Base-by-base conservation (phyloP, 495 filamentous ascomycete genomes). In the Daldinia childiae region DNA sequence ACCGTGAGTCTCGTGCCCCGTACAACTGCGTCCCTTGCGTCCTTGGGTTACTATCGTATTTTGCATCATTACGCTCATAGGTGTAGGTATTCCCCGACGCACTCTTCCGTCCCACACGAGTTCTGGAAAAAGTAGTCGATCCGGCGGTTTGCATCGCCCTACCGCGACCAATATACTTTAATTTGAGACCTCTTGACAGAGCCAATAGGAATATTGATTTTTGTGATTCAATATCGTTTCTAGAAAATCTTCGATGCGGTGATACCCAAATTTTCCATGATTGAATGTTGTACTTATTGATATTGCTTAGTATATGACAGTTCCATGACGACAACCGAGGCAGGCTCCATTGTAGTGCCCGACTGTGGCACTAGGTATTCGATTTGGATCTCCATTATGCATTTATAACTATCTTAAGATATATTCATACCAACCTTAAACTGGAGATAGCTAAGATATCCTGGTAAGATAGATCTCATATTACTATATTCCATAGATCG, bases 121-220 rank as follows among this genome's bases (percentile, higher is more conserved):
- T 61, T 50, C 14, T 12, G 24, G 50, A 30, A 54, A 27, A 58
- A 21, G 8, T 29, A 27, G 15, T 26, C 56, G 58, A 71, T 66
- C 58, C 62, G 68, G 62, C 50, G 26, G 58, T 32, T 62, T 58
- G 62, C 62, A 43, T 54, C 51, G 43, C 15, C 51, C 45, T 39
- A 30, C 50, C 39, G 14, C 39, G 38, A 27, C 43, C 58, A 71
- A 71, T 51, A 39, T 65, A 41, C 43, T 56, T 70, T 34, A 54
- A 55, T 58, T 54, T 38, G 41, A 48, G 19, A 48, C 43, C 9
- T 24, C 9, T 4, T 0, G 4, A n/a, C n/a, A 21, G 43, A 14
- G 4, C 19, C 7, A 48, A 48, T 5, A 8, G 1, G 9, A 48
- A 12, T 21, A 24, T 48, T 21, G 19, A 11, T 9, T 1, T 21